These are phyloP conservation scores for Ascochyta lentis DNA, from an alignment of 2,329 filamentous ascomycete species.

Conservation along the genomic window DNA sequence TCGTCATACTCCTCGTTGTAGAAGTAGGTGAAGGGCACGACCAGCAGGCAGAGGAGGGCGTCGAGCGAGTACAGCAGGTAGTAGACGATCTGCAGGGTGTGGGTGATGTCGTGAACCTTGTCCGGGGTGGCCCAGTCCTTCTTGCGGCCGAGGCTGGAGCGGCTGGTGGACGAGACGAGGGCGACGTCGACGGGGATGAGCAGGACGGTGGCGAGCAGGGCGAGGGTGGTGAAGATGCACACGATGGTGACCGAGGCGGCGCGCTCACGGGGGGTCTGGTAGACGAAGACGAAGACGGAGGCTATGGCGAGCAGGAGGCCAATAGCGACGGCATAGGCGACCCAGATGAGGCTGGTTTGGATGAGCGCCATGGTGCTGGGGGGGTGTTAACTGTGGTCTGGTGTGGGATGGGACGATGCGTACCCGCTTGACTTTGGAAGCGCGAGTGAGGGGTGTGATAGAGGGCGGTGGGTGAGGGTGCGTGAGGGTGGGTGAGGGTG, in stretches of 20 bases:
- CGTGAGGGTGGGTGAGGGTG: no score
- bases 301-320: constrained; percentile 77
- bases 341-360: constrained; percentile 92
- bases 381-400: neutral
- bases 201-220: constrained; percentile 88
- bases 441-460: neutral
- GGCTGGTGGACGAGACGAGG: constrained; percentile 86
- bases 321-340: constrained; percentile 85
- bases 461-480: neutral
- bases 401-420: neutral
- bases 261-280: constrained; percentile 87
- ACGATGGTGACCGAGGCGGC: constrained; percentile 82
- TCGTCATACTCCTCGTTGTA: constrained; percentile 98
- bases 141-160: constrained; percentile 76
- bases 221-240: constrained; percentile 84
- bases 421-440: neutral
- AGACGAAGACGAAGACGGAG: constrained; percentile 86
- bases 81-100: constrained; percentile 86
- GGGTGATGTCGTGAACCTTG: constrained; percentile 76
- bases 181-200: constrained; percentile 95
- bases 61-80: constrained; percentile 93
- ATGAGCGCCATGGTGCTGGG: constrained; percentile 67
- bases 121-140: constrained; percentile 94
- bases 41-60: constrained; percentile 83
- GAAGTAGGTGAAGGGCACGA: constrained; percentile 97